These are phyloP conservation scores for Apodospora peruviana DNA, from an alignment of 495 filamentous ascomycete species.

Conservation along the genomic window DNA sequence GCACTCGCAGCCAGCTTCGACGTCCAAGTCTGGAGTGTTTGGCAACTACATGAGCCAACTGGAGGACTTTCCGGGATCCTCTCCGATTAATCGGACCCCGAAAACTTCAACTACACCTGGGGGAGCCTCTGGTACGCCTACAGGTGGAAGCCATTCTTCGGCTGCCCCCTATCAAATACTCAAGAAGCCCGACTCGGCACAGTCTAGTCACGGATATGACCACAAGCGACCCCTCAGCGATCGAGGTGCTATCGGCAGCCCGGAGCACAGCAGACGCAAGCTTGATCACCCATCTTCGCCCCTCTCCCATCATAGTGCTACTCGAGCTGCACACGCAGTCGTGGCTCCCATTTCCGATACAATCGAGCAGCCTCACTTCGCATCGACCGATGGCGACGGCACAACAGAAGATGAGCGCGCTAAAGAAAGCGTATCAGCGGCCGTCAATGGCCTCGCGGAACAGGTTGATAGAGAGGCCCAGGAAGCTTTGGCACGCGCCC, in stretches of 20 bases:
- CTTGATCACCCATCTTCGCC: slow-evolving; percentile 36
- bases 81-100: slow-evolving; percentile 33
- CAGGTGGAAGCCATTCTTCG: slow-evolving; percentile 21
- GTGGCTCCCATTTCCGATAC: slow-evolving; percentile 15
- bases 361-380: slow-evolving; percentile 3
- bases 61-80: slow-evolving; percentile 25
- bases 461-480: slow-evolving; percentile 65
- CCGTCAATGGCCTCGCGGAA: slow-evolving; percentile 61
- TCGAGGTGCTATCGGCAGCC: slow-evolving; percentile 31
- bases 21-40: slow-evolving; percentile 15
- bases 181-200: slow-evolving; percentile 31
- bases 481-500: slow-evolving; percentile 56
- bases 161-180: slow-evolving; percentile 28
- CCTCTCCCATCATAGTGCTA: slow-evolving; percentile 12
- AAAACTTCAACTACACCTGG: slow-evolving; percentile 38
- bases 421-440: slow-evolving; percentile 65
- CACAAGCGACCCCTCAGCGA: slow-evolving; percentile 35
- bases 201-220: slow-evolving; percentile 19
- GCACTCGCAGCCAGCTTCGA: slow-evolving; percentile 27
- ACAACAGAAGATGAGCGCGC: slow-evolving; percentile 26
- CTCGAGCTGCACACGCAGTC: slow-evolving; percentile 2
- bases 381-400: not conserved
- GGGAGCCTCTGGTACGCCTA: slow-evolving; percentile 15
- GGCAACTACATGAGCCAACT: slow-evolving; percentile 26
- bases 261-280: slow-evolving; percentile 39